A percentile compares a stretch with the other conserved stretches of the same genome.
Evolutionary conservation across 192 early-diverging fungal genomes (phyloP).

Genomic region (Coemansia sp.): DNA sequence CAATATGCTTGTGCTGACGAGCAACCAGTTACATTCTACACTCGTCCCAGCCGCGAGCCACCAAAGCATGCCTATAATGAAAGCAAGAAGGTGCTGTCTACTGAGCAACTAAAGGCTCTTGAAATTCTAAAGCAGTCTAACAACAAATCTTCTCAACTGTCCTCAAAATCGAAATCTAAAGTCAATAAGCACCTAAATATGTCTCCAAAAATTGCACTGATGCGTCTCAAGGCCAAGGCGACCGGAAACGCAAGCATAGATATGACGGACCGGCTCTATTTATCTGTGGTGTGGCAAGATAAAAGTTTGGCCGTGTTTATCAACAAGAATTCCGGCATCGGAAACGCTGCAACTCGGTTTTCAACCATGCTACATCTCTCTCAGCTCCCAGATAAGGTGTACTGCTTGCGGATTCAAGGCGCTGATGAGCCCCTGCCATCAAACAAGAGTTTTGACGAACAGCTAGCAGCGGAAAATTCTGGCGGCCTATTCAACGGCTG

Average conservation of each 20-base stretch:
- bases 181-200: neutral
- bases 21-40: slow-evolving; percentile 27
- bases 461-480: neutral
- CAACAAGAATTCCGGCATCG: slow-evolving; percentile 28
- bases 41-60: slow-evolving; percentile 19
- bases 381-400: slow-evolving; percentile 22
- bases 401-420: slow-evolving; percentile 12
- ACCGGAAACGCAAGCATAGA: slow-evolving; percentile 35
- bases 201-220: slow-evolving; percentile 46
- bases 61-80: slow-evolving; percentile 12
- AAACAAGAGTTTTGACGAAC: slow-evolving; percentile 21
- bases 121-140: slow-evolving; percentile 5
- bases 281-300: slow-evolving; percentile 18
- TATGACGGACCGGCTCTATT: slow-evolving; percentile 34
- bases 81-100: slow-evolving; percentile 25
- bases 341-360: slow-evolving; percentile 33
- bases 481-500: slow-evolving; percentile 32
- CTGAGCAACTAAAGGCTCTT: slow-evolving; percentile 28
- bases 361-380: slow-evolving; percentile 26
- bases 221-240: slow-evolving; percentile 47
- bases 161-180: neutral
- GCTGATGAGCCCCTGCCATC: slow-evolving; percentile 17
- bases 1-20: neutral
- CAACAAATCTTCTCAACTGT: neutral
- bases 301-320: slow-evolving; percentile 27